phyloP scores from a whole-genome alignment of 192 early-diverging fungal species.

The Blastocladiella britannica region DNA sequence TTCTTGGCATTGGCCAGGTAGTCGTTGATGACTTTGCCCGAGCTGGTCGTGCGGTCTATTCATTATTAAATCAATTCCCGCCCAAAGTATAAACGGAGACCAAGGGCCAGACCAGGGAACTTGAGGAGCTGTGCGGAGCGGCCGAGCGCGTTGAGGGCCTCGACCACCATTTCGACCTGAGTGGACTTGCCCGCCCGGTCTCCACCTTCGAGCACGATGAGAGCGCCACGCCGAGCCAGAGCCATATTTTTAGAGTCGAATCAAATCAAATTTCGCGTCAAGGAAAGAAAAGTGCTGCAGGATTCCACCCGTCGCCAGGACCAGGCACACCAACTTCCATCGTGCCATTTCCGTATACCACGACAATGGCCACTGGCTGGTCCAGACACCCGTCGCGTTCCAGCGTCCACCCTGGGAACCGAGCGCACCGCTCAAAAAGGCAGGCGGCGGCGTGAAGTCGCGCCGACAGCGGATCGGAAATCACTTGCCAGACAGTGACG shows the following conservation, averaged over 20 bases:
- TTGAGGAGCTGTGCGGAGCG: conserved; percentile 35
- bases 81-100: conserved; percentile 3
- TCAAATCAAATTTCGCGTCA: no score
- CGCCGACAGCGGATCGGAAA: no score
- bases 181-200: conserved; percentile 88
- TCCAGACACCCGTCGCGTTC: no score
- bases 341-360: no score
- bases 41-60: conserved; percentile 66
- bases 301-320: no score
- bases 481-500: no score
- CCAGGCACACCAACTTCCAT: no score
- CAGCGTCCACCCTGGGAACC: no score
- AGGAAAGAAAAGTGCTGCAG: no score
- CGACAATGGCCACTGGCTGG: no score
- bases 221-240: conserved; percentile 42
- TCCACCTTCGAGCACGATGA: conserved; percentile 85
- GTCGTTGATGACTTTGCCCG: conserved; percentile 71
- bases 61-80: not conserved
- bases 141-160: conserved; percentile 22
- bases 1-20: conserved; percentile 51
- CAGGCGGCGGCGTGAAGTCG: no score
- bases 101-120: conserved; percentile 51
- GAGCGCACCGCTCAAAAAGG: no score
- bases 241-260: conserved; percentile 2
- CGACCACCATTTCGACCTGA: conserved; percentile 49